phyloP scores from a whole-genome alignment of 2,329 filamentous ascomycete species.

The Fusarium domesticum region DNA sequence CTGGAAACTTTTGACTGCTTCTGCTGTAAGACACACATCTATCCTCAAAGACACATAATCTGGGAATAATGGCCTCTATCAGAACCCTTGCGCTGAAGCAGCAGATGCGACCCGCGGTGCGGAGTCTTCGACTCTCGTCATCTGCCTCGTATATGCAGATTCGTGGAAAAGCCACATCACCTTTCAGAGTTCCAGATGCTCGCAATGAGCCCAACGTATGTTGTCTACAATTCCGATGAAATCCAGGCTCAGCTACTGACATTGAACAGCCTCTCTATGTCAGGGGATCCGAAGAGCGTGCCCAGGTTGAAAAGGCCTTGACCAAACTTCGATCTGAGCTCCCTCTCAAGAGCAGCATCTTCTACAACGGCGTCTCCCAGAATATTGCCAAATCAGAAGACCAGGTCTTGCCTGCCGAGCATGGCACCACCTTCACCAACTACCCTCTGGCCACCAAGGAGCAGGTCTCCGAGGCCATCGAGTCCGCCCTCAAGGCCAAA shows the following conservation, averaged over 20 bases:
- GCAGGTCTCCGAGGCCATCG: constrained; percentile 59
- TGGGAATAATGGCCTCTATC: constrained; percentile 1
- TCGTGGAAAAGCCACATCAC: constrained; percentile 27
- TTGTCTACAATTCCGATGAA: neutral
- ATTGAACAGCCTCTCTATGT: constrained; percentile 28
- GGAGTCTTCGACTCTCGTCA: constrained; percentile 11
- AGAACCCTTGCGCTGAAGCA: constrained; percentile 19
- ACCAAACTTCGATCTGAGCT: constrained; percentile 31
- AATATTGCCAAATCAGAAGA: constrained; percentile 24
- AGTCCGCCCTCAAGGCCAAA: constrained; percentile 79
- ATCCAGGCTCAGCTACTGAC: neutral
- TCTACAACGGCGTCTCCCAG: constrained; percentile 32
- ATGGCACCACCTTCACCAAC: constrained; percentile 35
- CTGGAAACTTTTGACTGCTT: neutral
- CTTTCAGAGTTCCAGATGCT: constrained; percentile 32
- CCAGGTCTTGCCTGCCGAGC: constrained; percentile 37
- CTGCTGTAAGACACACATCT: neutral
- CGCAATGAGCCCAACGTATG: constrained; percentile 36
- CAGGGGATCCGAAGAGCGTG: constrained; percentile 31
- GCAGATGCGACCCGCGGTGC: constrained; percentile 15
- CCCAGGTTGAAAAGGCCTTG: constrained; percentile 30
- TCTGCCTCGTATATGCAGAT: constrained; percentile 17
- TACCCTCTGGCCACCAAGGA: constrained; percentile 33
- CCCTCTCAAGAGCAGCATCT: constrained; percentile 31
- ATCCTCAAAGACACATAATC: too few species aligned